These are phyloP conservation scores for Penicillium nordicum DNA, from an alignment of 2,329 filamentous ascomycete genomes.

Conservation along the genomic window DNA sequence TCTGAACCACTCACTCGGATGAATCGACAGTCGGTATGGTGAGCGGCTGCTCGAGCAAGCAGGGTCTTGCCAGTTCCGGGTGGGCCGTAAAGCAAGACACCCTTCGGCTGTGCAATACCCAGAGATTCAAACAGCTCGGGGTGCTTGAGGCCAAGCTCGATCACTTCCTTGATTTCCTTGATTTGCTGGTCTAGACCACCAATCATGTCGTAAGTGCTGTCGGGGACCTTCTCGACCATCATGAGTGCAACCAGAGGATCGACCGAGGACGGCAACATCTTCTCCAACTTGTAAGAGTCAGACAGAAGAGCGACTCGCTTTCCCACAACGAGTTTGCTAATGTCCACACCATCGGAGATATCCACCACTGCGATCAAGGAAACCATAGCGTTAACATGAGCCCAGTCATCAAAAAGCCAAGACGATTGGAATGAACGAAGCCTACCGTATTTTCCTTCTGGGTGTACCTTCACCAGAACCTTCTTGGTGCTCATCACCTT, in stretches of 20 bases:
- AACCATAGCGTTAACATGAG: slow-evolving; percentile 4
- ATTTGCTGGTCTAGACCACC: slow-evolving; percentile 98
- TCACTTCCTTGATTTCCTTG: slow-evolving; percentile 99
- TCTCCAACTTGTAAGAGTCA: slow-evolving; percentile 97
- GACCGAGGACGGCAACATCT: slow-evolving; percentile 96
- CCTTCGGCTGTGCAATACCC: slow-evolving; percentile 96
- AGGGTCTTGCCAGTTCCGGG: slow-evolving; percentile 97
- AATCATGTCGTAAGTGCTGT: slow-evolving; percentile 99
- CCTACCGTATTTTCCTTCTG: slow-evolving; percentile 98
- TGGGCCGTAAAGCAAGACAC: slow-evolving; percentile 91
- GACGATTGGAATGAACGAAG: neutral
- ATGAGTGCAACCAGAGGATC: slow-evolving; percentile 98
- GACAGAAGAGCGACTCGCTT: slow-evolving; percentile 96
- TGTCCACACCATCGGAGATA: slow-evolving; percentile 89
- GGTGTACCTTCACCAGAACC: slow-evolving; percentile 97
- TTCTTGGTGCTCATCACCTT: slow-evolving; percentile 99
- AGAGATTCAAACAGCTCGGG: slow-evolving; percentile 99
- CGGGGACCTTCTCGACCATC: slow-evolving; percentile 99
- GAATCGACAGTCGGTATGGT: slow-evolving; percentile 99
- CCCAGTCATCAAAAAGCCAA: neutral
- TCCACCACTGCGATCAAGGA: slow-evolving; percentile 70
- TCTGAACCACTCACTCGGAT: slow-evolving; percentile 96
- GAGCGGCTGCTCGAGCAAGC: slow-evolving; percentile 88
- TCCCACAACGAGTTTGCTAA: slow-evolving; percentile 90
- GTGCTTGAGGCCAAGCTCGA: slow-evolving; percentile 96